phyloP scores from a whole-genome alignment of 2,329 filamentous ascomycete species.

The Byssoonygena ceratinophila region DNA sequence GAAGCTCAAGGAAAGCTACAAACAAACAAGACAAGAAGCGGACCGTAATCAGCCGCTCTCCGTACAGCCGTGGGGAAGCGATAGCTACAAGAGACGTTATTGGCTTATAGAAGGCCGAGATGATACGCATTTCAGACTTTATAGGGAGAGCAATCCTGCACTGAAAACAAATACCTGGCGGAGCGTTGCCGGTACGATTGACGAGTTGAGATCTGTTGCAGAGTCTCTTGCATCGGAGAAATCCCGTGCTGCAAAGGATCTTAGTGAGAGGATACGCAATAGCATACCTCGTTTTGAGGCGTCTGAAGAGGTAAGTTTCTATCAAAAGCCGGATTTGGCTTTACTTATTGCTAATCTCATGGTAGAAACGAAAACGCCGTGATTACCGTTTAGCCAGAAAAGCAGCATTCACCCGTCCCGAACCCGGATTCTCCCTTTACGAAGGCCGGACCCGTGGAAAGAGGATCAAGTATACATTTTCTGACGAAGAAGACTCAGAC shows the following conservation, averaged over 20 bases:
- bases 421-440: conserved; percentile 84
- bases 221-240: conserved; percentile 71
- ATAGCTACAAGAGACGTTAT: conserved; percentile 84
- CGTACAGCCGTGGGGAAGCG: conserved; percentile 80
- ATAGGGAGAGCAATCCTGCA: conserved; percentile 76
- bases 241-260: conserved; percentile 65
- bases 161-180: conserved; percentile 74
- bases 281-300: conserved; percentile 86
- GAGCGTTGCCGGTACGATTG: conserved; percentile 82
- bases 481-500: conserved; percentile 65
- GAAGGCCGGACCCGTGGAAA: conserved; percentile 94
- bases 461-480: conserved; percentile 91
- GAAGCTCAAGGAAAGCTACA: conserved; percentile 79
- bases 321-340: conserved; percentile 16
- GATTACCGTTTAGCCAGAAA: conserved; percentile 83
- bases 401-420: conserved; percentile 75
- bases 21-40: conserved; percentile 68
- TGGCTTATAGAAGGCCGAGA: conserved; percentile 89
- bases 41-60: conserved; percentile 76
- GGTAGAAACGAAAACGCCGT: conserved; percentile 76
- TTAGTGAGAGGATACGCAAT: conserved; percentile 64
- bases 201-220: conserved; percentile 65
- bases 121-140: conserved; percentile 86
- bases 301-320: conserved; percentile 65
- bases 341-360: conserved; percentile 15